Conservation (phyloP, 192 early-diverging fungal genomes). For the Backusella australiensis region DNA sequence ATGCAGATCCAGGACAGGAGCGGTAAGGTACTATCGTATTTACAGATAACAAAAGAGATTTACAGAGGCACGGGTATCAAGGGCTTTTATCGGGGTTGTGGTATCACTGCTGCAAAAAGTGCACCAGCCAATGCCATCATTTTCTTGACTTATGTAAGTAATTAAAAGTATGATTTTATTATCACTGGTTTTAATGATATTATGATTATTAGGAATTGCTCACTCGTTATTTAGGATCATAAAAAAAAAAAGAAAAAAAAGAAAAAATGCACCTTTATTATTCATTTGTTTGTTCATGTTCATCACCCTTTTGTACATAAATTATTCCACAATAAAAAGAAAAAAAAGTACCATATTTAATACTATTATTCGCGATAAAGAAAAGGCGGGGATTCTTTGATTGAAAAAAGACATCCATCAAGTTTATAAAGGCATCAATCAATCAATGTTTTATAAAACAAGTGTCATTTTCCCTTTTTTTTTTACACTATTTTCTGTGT, state of each 20-base stretch:
- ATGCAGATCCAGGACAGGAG: constrained; percentile 73
- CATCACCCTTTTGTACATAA: background rate
- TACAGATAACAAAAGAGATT: constrained; percentile 61
- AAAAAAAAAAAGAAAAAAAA: background rate
- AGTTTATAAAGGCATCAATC: too few species aligned
- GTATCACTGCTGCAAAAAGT: constrained; percentile 85
- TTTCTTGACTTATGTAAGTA: constrained; percentile 92
- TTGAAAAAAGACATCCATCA: background rate
- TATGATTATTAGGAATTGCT: constrained; percentile 28
- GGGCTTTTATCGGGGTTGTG: constrained; percentile 92
- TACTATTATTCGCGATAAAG: too few species aligned
- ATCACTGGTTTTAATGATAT: background rate
- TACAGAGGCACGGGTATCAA: constrained; percentile 75
- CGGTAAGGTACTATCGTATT: constrained; percentile 47
- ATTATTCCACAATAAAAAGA: background rate
- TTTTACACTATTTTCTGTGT: background rate
- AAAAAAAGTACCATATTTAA: too few species aligned
- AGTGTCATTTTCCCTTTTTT: background rate
- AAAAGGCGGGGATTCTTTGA: background rate
- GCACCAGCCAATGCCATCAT: constrained; percentile 95
- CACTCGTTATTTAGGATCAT: constrained; percentile 27
- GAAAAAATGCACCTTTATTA: too few species aligned
- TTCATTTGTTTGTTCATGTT: background rate
- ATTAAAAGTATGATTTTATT: background rate
- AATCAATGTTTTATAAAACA: too few species aligned